Evolutionary conservation across 495 filamentous ascomycete species (phyloP).

Genomic region (Jackrogersella multiformis): DNA sequence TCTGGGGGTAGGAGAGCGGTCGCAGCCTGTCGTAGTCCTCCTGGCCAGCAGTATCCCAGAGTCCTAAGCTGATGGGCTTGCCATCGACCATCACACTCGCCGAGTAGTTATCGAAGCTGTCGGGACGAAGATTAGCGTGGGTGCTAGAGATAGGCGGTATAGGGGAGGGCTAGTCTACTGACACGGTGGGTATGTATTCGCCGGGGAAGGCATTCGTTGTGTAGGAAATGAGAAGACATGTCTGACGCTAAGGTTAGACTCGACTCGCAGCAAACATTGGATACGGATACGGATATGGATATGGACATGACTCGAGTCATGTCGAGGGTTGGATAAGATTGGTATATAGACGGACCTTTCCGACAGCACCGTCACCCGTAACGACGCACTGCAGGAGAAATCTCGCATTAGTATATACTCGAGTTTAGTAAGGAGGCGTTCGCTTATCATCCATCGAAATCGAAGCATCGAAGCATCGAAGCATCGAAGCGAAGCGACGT

Average conservation of each 20-base stretch:
- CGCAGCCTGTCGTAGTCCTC: slow-evolving; percentile 97
- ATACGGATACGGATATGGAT: too few relatives aligned
- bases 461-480: too few relatives aligned
- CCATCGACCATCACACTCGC: slow-evolving; percentile 98
- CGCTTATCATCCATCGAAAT: slow-evolving; percentile 15
- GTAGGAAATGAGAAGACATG: slow-evolving; percentile 98
- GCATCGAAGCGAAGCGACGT: slow-evolving; percentile 30
- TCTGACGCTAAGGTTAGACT: slow-evolving; percentile 66
- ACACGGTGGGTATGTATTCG: slow-evolving; percentile 99
- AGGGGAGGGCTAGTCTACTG: slow-evolving; percentile 52
- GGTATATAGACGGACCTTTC: slow-evolving; percentile 73
- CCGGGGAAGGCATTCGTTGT: slow-evolving; percentile 99
- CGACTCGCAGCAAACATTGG: too few relatives aligned
- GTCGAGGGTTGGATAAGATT: slow-evolving; percentile 14
- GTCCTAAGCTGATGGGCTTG: slow-evolving; percentile 92
- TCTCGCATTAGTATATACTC: slow-evolving; percentile 40
- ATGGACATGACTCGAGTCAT: slow-evolving; percentile 30
- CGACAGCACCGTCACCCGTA: slow-evolving; percentile 97
- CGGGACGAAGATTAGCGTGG: slow-evolving; percentile 45
- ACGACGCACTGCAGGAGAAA: slow-evolving; percentile 82
- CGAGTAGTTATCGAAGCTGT: slow-evolving; percentile 99
- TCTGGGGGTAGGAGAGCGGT: slow-evolving; percentile 96
- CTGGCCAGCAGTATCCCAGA: slow-evolving; percentile 99
- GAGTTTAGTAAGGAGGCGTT: slow-evolving; percentile 13
- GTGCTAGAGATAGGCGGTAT: slow-evolving; percentile 15